Evolutionary conservation across 1,284 basidiomycete species (phyloP), one percentile per base, ranked within the genome.

Genomic region (Sporisorium exsertum): DNA sequence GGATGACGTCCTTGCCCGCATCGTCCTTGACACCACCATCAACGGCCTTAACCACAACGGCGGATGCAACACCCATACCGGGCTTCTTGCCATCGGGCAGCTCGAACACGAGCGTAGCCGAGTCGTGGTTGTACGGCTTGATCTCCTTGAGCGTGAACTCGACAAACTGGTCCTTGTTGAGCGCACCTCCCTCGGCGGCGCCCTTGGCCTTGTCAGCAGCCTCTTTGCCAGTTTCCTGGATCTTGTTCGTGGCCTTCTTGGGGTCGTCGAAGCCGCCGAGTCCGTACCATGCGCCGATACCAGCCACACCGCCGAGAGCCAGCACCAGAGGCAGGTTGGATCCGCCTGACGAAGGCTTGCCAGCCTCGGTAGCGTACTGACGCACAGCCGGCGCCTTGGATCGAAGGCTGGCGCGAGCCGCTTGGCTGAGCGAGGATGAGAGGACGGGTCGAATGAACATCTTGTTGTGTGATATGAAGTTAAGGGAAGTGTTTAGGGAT

Each of bases 61-160:
- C 86, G 87, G 90, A 87, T 35, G 89, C 83, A 53, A 94, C 89
- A 16, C 92, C 91, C 32, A 94, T 88, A 32, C 93, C 89, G 8
- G 93, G 91, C 4, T 92, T 91, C 72, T 93, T 90, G 70, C 91
- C 90, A 57, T 94, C 90, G 42, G 93, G 93, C 42, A 98, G 89
- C 81, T 92, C 91, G 84, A 99, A 97, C 64, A 92, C 88, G 87
- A 94, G 96, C 89, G 89, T 89, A 37, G 92, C 88, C 6, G 93
- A 91, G 87, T 96, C 94, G 89, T 96, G 92, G 89, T 96, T 99
- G 89, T 97, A 97, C 2, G 91, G 91, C 78, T 91, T 89, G 79
- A 97, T 88, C 84, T 91, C 90, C 87, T 92, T 92, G 81, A 98
- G 89, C 83, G 91, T 92, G 86, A 97, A 91, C 84, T 93, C 90